These are phyloP conservation scores for Articulospora tetracladia DNA, from an alignment of 495 filamentous ascomycete species.

Conservation along the genomic window DNA sequence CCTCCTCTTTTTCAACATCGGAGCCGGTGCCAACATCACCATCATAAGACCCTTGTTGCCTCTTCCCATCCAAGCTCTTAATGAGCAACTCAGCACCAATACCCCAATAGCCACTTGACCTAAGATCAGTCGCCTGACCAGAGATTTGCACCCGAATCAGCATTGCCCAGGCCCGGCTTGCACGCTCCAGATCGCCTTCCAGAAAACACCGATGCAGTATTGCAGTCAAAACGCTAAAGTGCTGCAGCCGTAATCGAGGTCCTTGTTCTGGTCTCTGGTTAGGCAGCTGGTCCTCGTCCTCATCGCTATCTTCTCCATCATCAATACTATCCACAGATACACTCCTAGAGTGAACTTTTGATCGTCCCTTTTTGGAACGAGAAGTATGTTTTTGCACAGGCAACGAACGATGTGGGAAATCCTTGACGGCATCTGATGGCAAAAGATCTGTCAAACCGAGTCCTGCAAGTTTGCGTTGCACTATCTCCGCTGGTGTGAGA, in stretches of 20 bases:
- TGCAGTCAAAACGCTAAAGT: constrained; percentile 54
- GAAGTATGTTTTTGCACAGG: constrained; percentile 7
- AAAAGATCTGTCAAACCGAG: constrained; percentile 40
- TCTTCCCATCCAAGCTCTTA: constrained; percentile 32
- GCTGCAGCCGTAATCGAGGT: constrained; percentile 43
- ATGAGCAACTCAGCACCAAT: constrained; percentile 68
- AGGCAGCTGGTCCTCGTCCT: neutral
- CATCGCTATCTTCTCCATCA: neutral
- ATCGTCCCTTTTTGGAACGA: constrained; percentile 9
- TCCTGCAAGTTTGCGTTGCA: constrained; percentile 45
- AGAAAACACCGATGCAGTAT: constrained; percentile 60
- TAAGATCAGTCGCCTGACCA: constrained; percentile 50
- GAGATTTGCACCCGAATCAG: constrained; percentile 52
- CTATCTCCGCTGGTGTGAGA: constrained; percentile 41
- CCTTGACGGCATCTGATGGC: constrained; percentile 28
- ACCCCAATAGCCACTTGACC: constrained; percentile 57
- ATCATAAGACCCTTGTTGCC: neutral
- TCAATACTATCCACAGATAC: neutral
- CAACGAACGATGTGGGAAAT: constrained; percentile 41
- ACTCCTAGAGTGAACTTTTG: constrained; percentile 6
- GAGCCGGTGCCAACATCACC: neutral
- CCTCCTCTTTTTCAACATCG: constrained; percentile 1
- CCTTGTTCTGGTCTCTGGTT: neutral
- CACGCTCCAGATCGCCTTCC: constrained; percentile 57
- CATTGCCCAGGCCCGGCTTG: constrained; percentile 61